Base-by-base conservation (phyloP, 129 eudicot genomes). In the Saposhnikovia divaricata region DNA sequence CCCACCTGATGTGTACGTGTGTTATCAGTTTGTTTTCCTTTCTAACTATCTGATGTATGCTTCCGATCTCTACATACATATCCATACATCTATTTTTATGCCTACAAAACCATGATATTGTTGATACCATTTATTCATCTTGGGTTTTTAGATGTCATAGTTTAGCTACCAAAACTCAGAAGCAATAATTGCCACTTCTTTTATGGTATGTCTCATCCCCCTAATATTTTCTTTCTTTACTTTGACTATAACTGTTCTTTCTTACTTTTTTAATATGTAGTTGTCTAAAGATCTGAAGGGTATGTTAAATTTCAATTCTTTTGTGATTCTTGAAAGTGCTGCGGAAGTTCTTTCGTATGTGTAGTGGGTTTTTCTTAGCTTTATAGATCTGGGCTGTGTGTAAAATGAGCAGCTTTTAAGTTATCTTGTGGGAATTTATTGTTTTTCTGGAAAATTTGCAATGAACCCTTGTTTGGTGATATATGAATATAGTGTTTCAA, bases 201-300 rank as follows among this genome's bases (percentile, higher is more conserved):
- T 65, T 65, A 66, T 66, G 72, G 72, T 66, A 48, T 59, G 14
- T 59, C 68, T 65, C 39, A n/a, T 65, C 38, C 72, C 38, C 72
- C 72, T 65, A 8, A 8, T 25, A 63, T 10, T 23, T 12, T 27
- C 0, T 25, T 9, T 10, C 14, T 63, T 63, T 61, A n/a, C 16
- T 25, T 63, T n/a, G 11, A 19, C 25, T n/a, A 5, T 11, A 61
- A 61, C 37, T 23, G 69, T 61, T 55, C 11, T 55, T 19, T 55
- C 3, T 51, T 51, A n/a, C 9, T 51, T 55, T 2, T 10, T 63
- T 65, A 12, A 28, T 28, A 2, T 28, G 6, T 66, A 66, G 42
- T 66, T 27, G 72, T 66, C 0, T 66, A 28, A 15, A 31, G 42
- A 66, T 66, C 40, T 66, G 3, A 23, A 5, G 40, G 34, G 14